Conservation (phyloP, 176 grass and related monocot genomes). For the Rhynchospora tenuis region DNA sequence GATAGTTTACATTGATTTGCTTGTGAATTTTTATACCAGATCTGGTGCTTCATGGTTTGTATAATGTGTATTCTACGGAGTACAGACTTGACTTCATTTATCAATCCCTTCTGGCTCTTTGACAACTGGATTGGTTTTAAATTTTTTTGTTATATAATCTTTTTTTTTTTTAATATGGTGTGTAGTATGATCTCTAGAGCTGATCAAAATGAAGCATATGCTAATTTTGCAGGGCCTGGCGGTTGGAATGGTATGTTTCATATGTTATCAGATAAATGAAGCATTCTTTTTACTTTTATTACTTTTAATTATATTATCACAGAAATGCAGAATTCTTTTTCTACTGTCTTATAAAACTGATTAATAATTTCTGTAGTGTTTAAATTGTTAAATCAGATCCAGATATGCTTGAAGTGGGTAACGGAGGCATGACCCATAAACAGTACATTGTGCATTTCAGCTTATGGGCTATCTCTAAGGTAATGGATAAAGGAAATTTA, state of each 20-base stretch:
- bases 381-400: constrained; percentile 37
- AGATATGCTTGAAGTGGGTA: constrained; percentile 95
- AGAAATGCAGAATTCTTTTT: not conserved
- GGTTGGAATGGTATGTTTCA: constrained; percentile 69
- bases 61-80: not conserved
- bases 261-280: not conserved
- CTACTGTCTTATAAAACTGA: not conserved
- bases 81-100: not conserved
- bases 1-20: not conserved
- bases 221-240: constrained; percentile 72
- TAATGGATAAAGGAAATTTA: constrained; percentile 14
- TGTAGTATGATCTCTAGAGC: constrained; percentile 70
- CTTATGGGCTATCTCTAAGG: constrained; percentile 92
- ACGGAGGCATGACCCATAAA: constrained; percentile 66
- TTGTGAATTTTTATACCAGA: not conserved
- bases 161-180: not conserved
- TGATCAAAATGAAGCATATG: constrained; percentile 88
- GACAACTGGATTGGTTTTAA: not conserved
- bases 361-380: not conserved
- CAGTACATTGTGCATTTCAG: constrained; percentile 89
- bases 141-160: not conserved
- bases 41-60: not conserved
- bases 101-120: not conserved
- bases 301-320: no score
- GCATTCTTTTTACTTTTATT: not conserved